These are phyloP conservation scores for Pelagomonas calceolata DNA, from an alignment of 108 stramenopile genomes.

Conservation along the genomic window DNA sequence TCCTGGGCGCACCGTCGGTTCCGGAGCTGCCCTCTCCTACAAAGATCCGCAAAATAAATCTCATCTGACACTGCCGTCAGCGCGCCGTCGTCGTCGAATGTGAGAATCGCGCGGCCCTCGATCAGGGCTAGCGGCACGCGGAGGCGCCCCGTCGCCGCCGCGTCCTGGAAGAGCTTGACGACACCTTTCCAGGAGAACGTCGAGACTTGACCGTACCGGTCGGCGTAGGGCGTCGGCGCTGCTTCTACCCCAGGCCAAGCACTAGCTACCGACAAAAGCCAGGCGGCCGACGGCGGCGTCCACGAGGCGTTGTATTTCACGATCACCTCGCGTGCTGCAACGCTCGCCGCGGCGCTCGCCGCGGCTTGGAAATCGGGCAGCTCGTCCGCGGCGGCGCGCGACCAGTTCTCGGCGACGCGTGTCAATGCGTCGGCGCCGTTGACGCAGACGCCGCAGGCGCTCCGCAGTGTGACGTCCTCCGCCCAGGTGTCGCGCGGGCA, in stretches of 20 bases:
- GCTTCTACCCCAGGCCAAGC: constrained; percentile 4
- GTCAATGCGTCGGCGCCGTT: too few relatives aligned
- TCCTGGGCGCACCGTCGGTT: constrained; percentile 29
- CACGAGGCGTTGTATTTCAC: constrained; percentile 29
- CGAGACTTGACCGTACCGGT: constrained; percentile 1
- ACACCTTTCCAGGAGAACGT: constrained; percentile 22
- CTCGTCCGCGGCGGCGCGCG: too few relatives aligned
- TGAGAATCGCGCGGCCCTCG: constrained; percentile 13
- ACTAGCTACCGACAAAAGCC: constrained; percentile 14
- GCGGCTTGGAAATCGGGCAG: too few relatives aligned
- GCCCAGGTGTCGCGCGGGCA: too few relatives aligned
- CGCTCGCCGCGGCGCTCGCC: neutral
- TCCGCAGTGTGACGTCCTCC: too few relatives aligned
- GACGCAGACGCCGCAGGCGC: too few relatives aligned
- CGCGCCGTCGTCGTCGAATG: constrained; percentile 7
- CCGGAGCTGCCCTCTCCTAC: constrained; percentile 14
- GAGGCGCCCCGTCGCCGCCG: constrained; percentile 9
- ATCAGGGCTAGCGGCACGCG: constrained; percentile 27
- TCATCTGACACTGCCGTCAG: constrained; percentile 21
- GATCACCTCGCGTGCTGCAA: constrained; percentile 1
- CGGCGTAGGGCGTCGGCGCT: constrained; percentile 9
- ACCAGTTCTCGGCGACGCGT: too few relatives aligned
- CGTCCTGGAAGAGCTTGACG: constrained; percentile 13
- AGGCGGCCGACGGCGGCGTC: constrained; percentile 16
- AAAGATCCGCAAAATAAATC: constrained; percentile 22